Evolutionary conservation across 495 filamentous ascomycete species (phyloP), one percentile per base, ranked within the genome.

Genomic region (Cetradonia linearis): DNA sequence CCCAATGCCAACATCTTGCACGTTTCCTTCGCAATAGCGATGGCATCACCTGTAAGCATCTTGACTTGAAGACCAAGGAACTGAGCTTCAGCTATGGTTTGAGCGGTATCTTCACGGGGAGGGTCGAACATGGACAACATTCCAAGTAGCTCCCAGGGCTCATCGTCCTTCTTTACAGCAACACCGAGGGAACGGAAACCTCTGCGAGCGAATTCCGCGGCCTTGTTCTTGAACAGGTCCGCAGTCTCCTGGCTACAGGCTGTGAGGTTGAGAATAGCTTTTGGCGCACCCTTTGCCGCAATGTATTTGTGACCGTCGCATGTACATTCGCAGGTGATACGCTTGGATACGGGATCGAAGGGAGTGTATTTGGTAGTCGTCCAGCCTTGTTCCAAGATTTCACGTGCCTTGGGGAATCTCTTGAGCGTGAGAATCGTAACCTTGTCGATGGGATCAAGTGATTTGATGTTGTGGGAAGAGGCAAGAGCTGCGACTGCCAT

Each of bases 131-230:
- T 86, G 70, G 84, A 83, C 73, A 87, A 79, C 80, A 88, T 85
- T 70, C 85, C 84, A 64, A 86, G 79, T 56, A 88, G 72, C 69
- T 85, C 77, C 85, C 84, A 85, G 58, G 77, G 76, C 70, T 80
- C 80, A 68, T 83, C 77, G 70, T 82, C 81, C 74, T 83, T 82
- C 76, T 82, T 79, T 69, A 82, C 78, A 61, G 85, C 85, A 66
- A 89, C 85, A 79, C 85, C 85, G 60, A 89, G 82, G 62, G 85
- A 87, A 74, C 85, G 83, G 83, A 89, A 89, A 78, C 85, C 85
- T 83, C 85, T 82, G 60, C 83, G 82, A 73, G 85, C 85, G 73
- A 88, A 88, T 68, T 88, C 84, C 56, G 79, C 71, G 60, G 83
- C 81, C 79, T 86, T 88, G 61, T 80, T 76, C 73, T 79, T 80